A percentile compares a stretch with the other conserved stretches of the same genome.
Conservation (phyloP, 192 early-diverging fungal genomes). For the Mortierella claussenii region DNA sequence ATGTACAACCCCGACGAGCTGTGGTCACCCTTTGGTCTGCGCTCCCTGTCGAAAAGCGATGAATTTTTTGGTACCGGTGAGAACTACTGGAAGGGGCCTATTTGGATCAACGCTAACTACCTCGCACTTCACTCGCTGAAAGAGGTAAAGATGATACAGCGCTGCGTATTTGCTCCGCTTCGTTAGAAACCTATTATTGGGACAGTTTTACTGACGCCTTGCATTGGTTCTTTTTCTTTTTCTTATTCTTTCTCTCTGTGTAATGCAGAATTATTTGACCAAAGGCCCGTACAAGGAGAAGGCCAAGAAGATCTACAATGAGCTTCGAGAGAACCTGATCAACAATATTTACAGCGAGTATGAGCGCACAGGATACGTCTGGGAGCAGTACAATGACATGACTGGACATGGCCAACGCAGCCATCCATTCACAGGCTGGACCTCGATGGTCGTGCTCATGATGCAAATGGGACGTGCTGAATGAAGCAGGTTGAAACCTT, state of each 20-base stretch:
- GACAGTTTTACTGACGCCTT: too few species aligned
- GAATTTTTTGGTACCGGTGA: slow-evolving; percentile 81
- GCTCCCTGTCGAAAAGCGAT: slow-evolving; percentile 72
- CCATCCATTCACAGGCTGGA: slow-evolving; percentile 98
- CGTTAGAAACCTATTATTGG: too few species aligned
- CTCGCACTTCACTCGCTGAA: slow-evolving; percentile 77
- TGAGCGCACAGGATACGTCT: slow-evolving; percentile 80
- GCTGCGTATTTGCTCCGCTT: too few species aligned
- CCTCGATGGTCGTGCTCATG: slow-evolving; percentile 79
- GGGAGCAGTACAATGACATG: slow-evolving; percentile 90
- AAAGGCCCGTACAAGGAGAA: slow-evolving; percentile 74
- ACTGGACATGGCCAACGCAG: slow-evolving; percentile 81
- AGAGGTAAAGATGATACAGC: slow-evolving; percentile 54
- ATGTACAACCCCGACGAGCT: slow-evolving; percentile 80
- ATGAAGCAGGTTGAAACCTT: too few species aligned
- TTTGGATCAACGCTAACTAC: slow-evolving; percentile 96
- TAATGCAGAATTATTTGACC: slow-evolving; percentile 32
- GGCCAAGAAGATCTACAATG: slow-evolving; percentile 76
- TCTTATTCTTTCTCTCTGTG: too few species aligned
- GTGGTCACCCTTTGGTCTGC: slow-evolving; percentile 83
- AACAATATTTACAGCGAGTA: slow-evolving; percentile 82
- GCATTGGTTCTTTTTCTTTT: too few species aligned
- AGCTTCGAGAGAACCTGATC: slow-evolving; percentile 81
- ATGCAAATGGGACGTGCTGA: slow-evolving; percentile 66
- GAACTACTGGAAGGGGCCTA: slow-evolving; percentile 94